phyloP scores from a whole-genome alignment of 768 basidiomycete genomes.

The Suillus alpinus region DNA sequence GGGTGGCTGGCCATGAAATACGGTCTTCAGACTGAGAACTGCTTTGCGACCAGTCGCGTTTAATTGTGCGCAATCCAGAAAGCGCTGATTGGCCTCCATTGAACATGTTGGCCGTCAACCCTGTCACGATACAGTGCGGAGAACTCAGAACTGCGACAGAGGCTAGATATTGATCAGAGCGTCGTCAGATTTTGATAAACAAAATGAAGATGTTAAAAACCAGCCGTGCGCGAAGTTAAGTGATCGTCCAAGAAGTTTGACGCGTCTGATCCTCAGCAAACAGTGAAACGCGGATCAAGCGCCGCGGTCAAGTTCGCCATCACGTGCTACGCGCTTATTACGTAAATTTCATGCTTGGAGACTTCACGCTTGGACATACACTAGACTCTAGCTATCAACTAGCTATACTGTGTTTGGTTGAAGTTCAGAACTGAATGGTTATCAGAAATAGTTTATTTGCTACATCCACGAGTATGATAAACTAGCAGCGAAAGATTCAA shows the following conservation, averaged over 20 bases:
- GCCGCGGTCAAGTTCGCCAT: neutral
- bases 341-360: neutral
- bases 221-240: neutral
- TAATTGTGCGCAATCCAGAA: slow-evolving; percentile 61
- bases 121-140: neutral
- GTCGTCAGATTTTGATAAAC: neutral
- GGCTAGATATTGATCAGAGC: too few relatives aligned
- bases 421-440: too few relatives aligned
- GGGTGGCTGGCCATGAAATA: slow-evolving; percentile 42
- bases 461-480: neutral
- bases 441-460: neutral
- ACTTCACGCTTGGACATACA: too few relatives aligned
- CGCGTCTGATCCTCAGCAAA: neutral
- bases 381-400: too few relatives aligned
- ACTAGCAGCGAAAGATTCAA: neutral
- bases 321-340: neutral
- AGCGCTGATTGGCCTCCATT: slow-evolving; percentile 30
- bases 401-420: too few relatives aligned
- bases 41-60: slow-evolving; percentile 58
- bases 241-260: neutral
- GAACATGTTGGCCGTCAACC: slow-evolving; percentile 16
- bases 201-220: neutral
- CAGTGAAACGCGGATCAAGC: neutral
- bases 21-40: slow-evolving; percentile 37
- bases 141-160: neutral